phyloP scores from a whole-genome alignment of 805 yeast genomes.

The Blastobotrys chiropterorum region DNA sequence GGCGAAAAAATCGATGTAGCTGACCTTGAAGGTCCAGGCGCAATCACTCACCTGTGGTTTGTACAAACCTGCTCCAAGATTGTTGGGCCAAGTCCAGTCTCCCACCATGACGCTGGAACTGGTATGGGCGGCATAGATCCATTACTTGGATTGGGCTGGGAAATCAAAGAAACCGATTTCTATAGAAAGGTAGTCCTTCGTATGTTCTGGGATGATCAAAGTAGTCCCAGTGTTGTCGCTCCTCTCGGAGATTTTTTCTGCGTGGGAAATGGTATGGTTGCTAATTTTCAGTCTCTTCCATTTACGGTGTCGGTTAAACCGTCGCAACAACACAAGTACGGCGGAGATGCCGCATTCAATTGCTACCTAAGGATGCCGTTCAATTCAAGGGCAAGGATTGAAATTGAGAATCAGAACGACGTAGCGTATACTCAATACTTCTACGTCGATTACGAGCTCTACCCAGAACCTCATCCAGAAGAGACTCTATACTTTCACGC shows the following conservation, averaged over 20 bases:
- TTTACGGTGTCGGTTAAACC: slow-evolving; percentile 2
- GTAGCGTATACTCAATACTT: not conserved
- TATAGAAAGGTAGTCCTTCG: not conserved
- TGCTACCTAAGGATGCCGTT: slow-evolving; percentile 1
- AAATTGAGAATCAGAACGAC: slow-evolving; percentile 1
- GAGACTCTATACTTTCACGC: slow-evolving; percentile 1
- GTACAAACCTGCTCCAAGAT: not conserved
- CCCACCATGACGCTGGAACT: not conserved
- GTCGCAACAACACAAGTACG: not conserved
- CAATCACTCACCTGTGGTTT: slow-evolving; percentile 2
- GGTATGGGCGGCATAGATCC: not conserved
- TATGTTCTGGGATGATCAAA: slow-evolving; percentile 3
- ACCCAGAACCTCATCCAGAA: not conserved
- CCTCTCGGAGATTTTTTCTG: slow-evolving; percentile 3
- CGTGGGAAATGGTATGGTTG: slow-evolving; percentile 1
- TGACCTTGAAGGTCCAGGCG: slow-evolving; percentile 1
- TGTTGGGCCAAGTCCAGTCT: not conserved
- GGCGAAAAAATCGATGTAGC: not conserved
- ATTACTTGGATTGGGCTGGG: not conserved
- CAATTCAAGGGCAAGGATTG: not conserved
- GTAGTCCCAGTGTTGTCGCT: not conserved
- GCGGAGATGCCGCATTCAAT: slow-evolving; percentile 2
- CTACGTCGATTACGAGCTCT: slow-evolving; percentile 1
- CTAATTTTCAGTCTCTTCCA: slow-evolving; percentile 1
- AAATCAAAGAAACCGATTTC: not conserved